Base-by-base conservation (phyloP, 2,329 filamentous ascomycete genomes). In the Annulohypoxylon truncatum region DNA sequence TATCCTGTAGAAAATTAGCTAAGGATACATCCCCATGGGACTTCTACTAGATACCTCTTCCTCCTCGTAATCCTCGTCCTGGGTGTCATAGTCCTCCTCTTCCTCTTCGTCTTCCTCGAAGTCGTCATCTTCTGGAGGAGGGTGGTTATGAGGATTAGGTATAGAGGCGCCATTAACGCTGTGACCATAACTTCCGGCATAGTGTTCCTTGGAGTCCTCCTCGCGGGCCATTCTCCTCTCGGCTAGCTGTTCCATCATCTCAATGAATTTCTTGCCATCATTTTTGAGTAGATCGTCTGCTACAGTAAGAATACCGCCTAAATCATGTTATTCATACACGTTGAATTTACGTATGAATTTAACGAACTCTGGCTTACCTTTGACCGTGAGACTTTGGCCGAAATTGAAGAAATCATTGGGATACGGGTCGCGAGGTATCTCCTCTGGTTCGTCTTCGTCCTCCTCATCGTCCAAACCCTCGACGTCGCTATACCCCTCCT, bases 241-340 rank as follows among this genome's bases (percentile, higher is more conserved):
- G 35, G 96, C 96, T 74, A 99, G 87, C 82, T 98, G 95, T 80
- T 99, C 96, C 96, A 99, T 99, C 96, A 99, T 99, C 79, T 99
- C 96, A 80, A 99, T 99, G 82, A 99, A 99, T 77, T 97, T 97
- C 81, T 97, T 97, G 75, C 96, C 96, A 80, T 99, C 96, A 81
- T 99, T 99, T 81, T 98, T 98, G 69, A 99, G 87, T 71, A 99
- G 86, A 82, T 99, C 96, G 84, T 99, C 96, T 79, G 96, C 96
- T 77, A 99, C 96, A 72, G 96, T 99, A 78, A 99, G 89, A 80
- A 99, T 97, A 78, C 96, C 96, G 84, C 96, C 94, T 93, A 87
- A 57, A 80, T 80, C 77, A 80, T 74, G 77, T 78, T 76, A 77
- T 72, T 71, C 61, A 71, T 70, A 71, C 56, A 69, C 62, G 69